Conservation (phyloP, 202 grass and related monocot genomes). For the Zizania palustris region DNA sequence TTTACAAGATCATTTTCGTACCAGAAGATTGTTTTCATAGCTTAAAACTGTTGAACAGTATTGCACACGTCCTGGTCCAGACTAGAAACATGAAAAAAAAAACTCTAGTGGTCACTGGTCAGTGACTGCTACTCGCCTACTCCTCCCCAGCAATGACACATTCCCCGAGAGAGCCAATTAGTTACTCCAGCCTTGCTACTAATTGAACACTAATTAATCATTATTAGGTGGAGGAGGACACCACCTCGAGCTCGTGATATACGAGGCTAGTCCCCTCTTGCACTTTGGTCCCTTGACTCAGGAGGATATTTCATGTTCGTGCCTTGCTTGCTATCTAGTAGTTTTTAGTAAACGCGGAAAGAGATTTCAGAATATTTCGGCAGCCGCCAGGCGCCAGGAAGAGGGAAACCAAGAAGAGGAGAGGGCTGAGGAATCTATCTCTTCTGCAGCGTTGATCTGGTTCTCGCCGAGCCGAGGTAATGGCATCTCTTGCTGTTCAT, state of each 20-base stretch:
- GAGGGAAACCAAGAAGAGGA: neutral
- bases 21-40: neutral
- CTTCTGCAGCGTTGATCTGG: slow-evolving; percentile 26
- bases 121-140: neutral
- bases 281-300: neutral
- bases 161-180: slow-evolving; percentile 1
- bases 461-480: slow-evolving; percentile 15
- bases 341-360: neutral
- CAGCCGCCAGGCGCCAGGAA: slow-evolving; percentile 29
- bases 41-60: neutral
- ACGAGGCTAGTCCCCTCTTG: slow-evolving; percentile 27
- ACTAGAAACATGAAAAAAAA: neutral
- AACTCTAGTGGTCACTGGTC: neutral
- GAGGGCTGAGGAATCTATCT: slow-evolving; percentile 18
- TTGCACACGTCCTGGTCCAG: neutral
- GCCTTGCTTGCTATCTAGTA: neutral
- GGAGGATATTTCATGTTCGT: slow-evolving; percentile 15
- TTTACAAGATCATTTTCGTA: neutral
- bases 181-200: neutral
- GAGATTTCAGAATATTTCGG: slow-evolving; percentile 28
- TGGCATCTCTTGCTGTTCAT: slow-evolving; percentile 19
- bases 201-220: slow-evolving; percentile 45
- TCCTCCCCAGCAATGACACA: neutral
- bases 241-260: slow-evolving; percentile 59
- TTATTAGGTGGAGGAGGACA: slow-evolving; percentile 47